phyloP scores from a whole-genome alignment of 2,329 filamentous ascomycete genomes.

The Colletotrichum sidae region DNA sequence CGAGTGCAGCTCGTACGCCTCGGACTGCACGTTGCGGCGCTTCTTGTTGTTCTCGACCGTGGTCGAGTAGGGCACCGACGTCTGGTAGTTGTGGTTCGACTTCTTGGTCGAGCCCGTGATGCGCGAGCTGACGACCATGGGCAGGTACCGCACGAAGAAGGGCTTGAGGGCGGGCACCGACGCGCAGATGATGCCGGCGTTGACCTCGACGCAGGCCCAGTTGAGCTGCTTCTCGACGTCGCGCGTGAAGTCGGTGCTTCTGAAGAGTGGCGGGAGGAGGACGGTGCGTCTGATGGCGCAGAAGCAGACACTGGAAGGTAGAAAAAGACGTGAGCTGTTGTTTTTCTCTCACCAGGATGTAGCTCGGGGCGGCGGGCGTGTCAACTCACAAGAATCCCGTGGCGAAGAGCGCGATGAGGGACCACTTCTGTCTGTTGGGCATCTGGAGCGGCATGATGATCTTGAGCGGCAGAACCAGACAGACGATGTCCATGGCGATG shows the following conservation, averaged over 20 bases:
- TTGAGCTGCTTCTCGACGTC: constrained; percentile 47
- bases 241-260: constrained; percentile 43
- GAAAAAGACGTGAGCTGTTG: no score
- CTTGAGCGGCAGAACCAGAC: constrained; percentile 29
- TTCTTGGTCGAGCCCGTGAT: constrained; percentile 4
- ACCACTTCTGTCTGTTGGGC: constrained; percentile 28
- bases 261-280: constrained; percentile 43
- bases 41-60: constrained; percentile 33
- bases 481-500: constrained; percentile 35
- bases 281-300: constrained; percentile 46
- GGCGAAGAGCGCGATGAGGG: constrained; percentile 31
- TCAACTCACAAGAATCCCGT: constrained; percentile 30
- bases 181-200: constrained; percentile 36
- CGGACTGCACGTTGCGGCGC: constrained; percentile 33
- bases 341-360: constrained; percentile 1
- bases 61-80: constrained; percentile 17
- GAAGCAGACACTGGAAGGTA: constrained; percentile 41
- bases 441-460: constrained; percentile 36
- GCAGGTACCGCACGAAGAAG: constrained; percentile 39
- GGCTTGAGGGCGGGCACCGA: constrained; percentile 39
- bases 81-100: constrained; percentile 16
- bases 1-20: constrained; percentile 36
- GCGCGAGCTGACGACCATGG: constrained; percentile 30
- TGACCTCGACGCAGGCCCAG: constrained; percentile 37
- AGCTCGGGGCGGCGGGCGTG: no score